A percentile compares a stretch with the other conserved stretches of the same genome.
Evolutionary conservation across 2,329 filamentous ascomycete species (phyloP).

Genomic region (Sphaerulina musiva): DNA sequence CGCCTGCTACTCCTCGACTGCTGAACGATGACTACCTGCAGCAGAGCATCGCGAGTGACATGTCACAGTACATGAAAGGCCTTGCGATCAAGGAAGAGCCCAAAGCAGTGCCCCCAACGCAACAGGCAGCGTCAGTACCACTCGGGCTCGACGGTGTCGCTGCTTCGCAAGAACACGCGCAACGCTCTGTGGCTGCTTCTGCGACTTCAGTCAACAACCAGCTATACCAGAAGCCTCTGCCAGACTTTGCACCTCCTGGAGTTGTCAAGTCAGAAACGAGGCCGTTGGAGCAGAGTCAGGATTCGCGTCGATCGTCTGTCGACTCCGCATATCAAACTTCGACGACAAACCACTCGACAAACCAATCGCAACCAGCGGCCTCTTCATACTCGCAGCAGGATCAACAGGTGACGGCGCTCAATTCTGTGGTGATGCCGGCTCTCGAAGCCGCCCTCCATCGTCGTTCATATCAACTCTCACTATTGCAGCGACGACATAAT

Average conservation of each 20-base stretch:
- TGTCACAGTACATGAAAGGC: slow-evolving; percentile 37
- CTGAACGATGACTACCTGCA: slow-evolving; percentile 45
- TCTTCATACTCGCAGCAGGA: slow-evolving; percentile 12
- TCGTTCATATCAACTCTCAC: slow-evolving; percentile 55
- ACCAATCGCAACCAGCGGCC: slow-evolving; percentile 1
- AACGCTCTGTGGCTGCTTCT: slow-evolving; percentile 7
- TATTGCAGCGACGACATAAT: slow-evolving; percentile 43
- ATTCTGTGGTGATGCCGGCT: slow-evolving; percentile 86
- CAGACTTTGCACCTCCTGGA: slow-evolving; percentile 25
- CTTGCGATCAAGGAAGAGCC: slow-evolving; percentile 31
- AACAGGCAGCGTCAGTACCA: slow-evolving; percentile 11
- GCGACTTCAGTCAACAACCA: slow-evolving; percentile 22
- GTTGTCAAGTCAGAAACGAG: slow-evolving; percentile 5
- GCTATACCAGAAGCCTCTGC: slow-evolving; percentile 32
- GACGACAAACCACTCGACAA: neutral
- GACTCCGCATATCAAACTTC: slow-evolving; percentile 3
- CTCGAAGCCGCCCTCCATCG: slow-evolving; percentile 84
- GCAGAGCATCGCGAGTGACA: slow-evolving; percentile 41
- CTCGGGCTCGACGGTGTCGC: slow-evolving; percentile 7
- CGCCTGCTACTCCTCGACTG: slow-evolving; percentile 29
- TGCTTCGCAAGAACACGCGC: slow-evolving; percentile 8
- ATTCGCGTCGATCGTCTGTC: slow-evolving; percentile 2
- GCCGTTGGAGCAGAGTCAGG: neutral
- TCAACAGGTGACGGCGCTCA: slow-evolving; percentile 71
- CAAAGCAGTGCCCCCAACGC: slow-evolving; percentile 22